Conservation (phyloP, 192 early-diverging fungal species). For the Backusella parvicylindrica region DNA sequence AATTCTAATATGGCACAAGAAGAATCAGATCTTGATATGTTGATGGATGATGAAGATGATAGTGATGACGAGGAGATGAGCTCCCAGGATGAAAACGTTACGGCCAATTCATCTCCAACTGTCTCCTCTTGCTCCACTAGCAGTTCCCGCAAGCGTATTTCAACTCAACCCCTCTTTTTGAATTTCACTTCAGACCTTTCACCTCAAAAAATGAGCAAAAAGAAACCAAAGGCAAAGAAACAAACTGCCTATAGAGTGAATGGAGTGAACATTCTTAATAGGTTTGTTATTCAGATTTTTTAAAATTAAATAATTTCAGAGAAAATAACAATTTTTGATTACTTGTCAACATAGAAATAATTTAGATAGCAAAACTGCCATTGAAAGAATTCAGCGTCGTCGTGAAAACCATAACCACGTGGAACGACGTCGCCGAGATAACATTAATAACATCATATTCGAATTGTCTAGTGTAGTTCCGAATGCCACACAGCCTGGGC, state of each 20-base stretch:
- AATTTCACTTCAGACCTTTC: constrained; percentile 26
- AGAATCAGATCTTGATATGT: constrained; percentile 1
- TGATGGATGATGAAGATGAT: not conserved
- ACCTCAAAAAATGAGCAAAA: constrained; percentile 22
- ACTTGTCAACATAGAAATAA: constrained; percentile 18
- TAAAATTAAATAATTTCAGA: too few species aligned
- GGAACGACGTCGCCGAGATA: constrained; percentile 70
- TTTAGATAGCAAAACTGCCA: constrained; percentile 51
- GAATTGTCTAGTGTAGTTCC: constrained; percentile 64
- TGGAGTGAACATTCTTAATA: constrained; percentile 28
- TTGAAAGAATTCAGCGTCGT: constrained; percentile 71
- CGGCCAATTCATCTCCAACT: not conserved
- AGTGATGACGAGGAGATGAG: not conserved
- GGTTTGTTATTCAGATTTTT: constrained; percentile 1
- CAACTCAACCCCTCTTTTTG: constrained; percentile 15
- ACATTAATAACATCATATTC: constrained; percentile 70
- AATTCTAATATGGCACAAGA: not conserved
- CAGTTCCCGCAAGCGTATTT: not conserved
- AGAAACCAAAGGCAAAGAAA: constrained; percentile 19
- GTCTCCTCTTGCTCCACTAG: not conserved
- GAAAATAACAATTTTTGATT: not conserved
- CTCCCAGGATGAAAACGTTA: not conserved
- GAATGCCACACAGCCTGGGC: constrained; percentile 49
- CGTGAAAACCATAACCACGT: constrained; percentile 78
- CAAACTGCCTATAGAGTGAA: constrained; percentile 26